A percentile compares a stretch with the other conserved stretches of the same genome.
Conservation (phyloP, 2,329 filamentous ascomycete species). For the Tolypocladium pustulatum region DNA sequence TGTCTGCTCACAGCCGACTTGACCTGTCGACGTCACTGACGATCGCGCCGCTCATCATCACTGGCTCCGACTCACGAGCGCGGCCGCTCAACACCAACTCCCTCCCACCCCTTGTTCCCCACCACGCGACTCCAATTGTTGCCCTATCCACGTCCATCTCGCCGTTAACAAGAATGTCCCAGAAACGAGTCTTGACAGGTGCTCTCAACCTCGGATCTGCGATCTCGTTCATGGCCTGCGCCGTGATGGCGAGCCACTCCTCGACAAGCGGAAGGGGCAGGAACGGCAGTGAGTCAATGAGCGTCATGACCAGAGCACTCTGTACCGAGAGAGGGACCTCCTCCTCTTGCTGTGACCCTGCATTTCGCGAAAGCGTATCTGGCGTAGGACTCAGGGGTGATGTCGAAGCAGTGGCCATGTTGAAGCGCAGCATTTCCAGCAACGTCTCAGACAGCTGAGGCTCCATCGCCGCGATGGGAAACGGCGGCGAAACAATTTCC, state of each 20-base stretch:
- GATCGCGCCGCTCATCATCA: slow-evolving; percentile 48
- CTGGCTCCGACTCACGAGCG: slow-evolving; percentile 9
- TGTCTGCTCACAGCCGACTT: slow-evolving; percentile 23
- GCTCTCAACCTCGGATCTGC: slow-evolving; percentile 51
- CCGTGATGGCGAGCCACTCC: slow-evolving; percentile 70
- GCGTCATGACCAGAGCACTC: slow-evolving; percentile 61
- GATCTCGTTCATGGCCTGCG: slow-evolving; percentile 55
- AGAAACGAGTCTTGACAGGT: slow-evolving; percentile 60
- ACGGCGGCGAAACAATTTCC: slow-evolving; percentile 71
- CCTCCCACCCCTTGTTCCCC: slow-evolving; percentile 53
- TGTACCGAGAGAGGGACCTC: slow-evolving; percentile 58
- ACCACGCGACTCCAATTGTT: slow-evolving; percentile 73
- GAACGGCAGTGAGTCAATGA: slow-evolving; percentile 70
- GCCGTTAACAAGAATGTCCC: slow-evolving; percentile 67
- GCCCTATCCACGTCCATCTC: slow-evolving; percentile 85
- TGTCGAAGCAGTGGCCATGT: slow-evolving; percentile 41
- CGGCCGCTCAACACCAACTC: slow-evolving; percentile 32
- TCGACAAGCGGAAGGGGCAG: slow-evolving; percentile 60
- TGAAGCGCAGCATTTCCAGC: slow-evolving; percentile 64
- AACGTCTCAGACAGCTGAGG: slow-evolving; percentile 71
- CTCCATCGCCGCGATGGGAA: slow-evolving; percentile 59
- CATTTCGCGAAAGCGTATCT: slow-evolving; percentile 22
- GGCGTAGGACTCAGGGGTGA: slow-evolving; percentile 28
- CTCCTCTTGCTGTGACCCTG: slow-evolving; percentile 9
- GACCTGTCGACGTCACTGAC: slow-evolving; percentile 16